A percentile compares a stretch with the other conserved stretches of the same genome.
phyloP scores from a whole-genome alignment of 177 flowering plant genomes.

The Telopea speciosissima region DNA sequence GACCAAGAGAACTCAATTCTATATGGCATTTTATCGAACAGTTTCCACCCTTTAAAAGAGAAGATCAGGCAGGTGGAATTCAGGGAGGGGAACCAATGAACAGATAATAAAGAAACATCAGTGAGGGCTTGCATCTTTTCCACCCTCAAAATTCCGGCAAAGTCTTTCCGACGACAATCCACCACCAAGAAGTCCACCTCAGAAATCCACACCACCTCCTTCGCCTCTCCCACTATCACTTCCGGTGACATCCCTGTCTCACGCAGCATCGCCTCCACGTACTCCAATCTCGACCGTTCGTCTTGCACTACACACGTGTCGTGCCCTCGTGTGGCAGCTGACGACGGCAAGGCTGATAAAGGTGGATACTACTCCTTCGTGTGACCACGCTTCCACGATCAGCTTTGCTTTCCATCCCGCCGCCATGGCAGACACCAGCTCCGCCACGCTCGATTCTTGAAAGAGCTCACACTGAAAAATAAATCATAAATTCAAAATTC shows the following conservation, averaged over 20 bases:
- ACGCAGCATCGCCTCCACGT: conserved; percentile 33
- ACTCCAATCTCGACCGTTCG: conserved; percentile 47
- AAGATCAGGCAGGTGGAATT: too few species aligned
- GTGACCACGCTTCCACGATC: conserved; percentile 74
- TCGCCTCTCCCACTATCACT: conserved; percentile 58
- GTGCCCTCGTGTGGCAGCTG: conserved; percentile 49
- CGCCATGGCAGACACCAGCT: conserved; percentile 87
- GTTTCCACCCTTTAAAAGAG: too few species aligned
- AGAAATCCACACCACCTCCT: conserved; percentile 39
- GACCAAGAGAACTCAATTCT: too few species aligned
- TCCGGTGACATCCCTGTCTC: conserved; percentile 34
- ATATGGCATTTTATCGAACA: too few species aligned
- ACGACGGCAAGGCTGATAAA: conserved; percentile 72
- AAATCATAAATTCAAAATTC: conserved; percentile 3
- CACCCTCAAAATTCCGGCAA: conserved; percentile 32
- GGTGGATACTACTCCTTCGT: conserved; percentile 43
- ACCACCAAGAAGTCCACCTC: conserved; percentile 81
- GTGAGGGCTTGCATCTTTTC: too few species aligned
- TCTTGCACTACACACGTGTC: conserved; percentile 78
- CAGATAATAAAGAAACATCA: too few species aligned
- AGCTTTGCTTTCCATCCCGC: conserved; percentile 76
- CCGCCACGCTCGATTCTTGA: conserved; percentile 66
- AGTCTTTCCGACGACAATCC: conserved; percentile 46
- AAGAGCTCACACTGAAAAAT: conserved; percentile 38
- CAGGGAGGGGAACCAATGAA: too few species aligned